Evolutionary conservation across 257 asterid species (phyloP), one percentile per base, ranked within the genome.

Genomic region (Plantago major): DNA sequence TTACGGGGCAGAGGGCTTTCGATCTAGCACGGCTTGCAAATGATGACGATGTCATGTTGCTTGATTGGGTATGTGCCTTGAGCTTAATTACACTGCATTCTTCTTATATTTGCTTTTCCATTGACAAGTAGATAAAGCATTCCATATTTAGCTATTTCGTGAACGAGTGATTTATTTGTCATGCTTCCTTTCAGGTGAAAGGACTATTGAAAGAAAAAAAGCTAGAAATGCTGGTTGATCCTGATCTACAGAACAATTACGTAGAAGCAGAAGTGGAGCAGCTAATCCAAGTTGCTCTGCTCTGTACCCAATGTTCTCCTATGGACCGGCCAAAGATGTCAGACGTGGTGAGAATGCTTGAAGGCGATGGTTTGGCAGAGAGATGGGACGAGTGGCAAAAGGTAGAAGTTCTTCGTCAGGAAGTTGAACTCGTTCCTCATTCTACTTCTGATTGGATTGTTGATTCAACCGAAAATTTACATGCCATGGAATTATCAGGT

Each of bases 351-450:
- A 70, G 85, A 33, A 84, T 84, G 90, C 70, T 84, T 0, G 88
- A 84, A 76, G 90, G 90, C 0, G 88, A 84, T 17, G 90, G 90
- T n/a, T 53, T 84, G 77, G 88, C 83, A 0, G 90, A 84, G 74
- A 81, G 58, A 67, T 84, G 90, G 90, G 87, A 80, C 55, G 84
- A 81, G 33, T 81, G 84, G 84, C 87, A 81, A 65, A 81, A 78
- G 71, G 79, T 77, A 37, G 84, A 81, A 45, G 83, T 81, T 37
- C 75, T 69, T 18, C 73, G 83, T 12, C 83, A 70, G 40, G 86
- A 81, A 62, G 77, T 77, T 9, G 86, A 81, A 38, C 81, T 81
- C 13, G 71, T 60, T 22, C 79, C 86, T 0, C 86, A 74, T 51
- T 67, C 79, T 2, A 70, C 64, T 30, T 81, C 86, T 0, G 83